Evolutionary conservation across 2,329 filamentous ascomycete species (phyloP), one percentile per base, ranked within the genome.

Genomic region (Myriosclerotinia curreyana): DNA sequence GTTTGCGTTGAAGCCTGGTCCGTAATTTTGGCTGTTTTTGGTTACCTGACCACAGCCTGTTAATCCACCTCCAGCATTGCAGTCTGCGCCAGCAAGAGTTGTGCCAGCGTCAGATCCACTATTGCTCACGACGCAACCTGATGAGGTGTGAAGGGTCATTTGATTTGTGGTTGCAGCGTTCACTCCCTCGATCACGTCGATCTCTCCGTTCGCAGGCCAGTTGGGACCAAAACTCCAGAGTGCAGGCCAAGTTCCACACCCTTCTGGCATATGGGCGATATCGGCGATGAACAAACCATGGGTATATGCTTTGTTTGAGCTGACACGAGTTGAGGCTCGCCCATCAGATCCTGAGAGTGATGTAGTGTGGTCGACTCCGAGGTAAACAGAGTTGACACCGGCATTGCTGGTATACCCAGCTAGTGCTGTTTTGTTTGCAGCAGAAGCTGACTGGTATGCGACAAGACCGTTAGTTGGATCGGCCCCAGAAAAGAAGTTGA

Each of bases 401-500:
- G 79, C 80, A 62, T 79, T 78, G 63, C 82, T 77, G 20, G 62
- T 53, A 53, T 68, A 70, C 7, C 69, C 69, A 38, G 71, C 72
- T 11, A 92, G 80, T 20, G 82, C 81, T 46, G 77, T 74, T n/a
- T 74, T 72, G 65, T 83, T 81, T 63, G 90, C 89, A 1, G 81
- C 82, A n/a, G 74, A 65, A 59, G 81, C 79, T 68, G 83, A 78
- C 62, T 86, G 81, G 71, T 92, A 95, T 66, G 84, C 77, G 70
- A 95, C 91, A 71, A 86, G 91, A 40, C 91, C 91, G 67, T 86
- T 71, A 2, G 91, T 95, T 0, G 91, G 91, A 71, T 95, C 91
- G 0, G 76, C 65, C 4, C 74, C 76, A 60, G 74, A 78, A 75
- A 82, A 86, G 76, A 87, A 87, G 64, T 80, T 64, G 73, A 85